Base-by-base conservation (phyloP, 192 early-diverging fungal species). In the Dimargaris cristalligena region DNA sequence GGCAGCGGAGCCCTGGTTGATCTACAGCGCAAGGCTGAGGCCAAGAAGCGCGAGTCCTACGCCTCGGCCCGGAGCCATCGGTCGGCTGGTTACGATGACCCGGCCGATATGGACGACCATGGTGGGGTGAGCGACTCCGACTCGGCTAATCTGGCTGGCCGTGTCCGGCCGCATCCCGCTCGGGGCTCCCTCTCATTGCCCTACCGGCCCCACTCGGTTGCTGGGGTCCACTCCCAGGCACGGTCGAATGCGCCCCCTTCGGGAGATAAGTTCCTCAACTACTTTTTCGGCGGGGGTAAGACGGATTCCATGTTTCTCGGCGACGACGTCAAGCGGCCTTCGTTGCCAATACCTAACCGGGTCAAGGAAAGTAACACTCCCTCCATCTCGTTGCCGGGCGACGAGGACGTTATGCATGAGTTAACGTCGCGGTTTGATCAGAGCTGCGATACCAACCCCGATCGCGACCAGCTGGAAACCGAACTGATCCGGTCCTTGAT, bases 401-500 rank as follows among this genome's bases (percentile, higher is more conserved):
- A n/a, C n/a, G n/a, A n/a, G n/a, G n/a, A 4, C 28, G 29, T 20
- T 30, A 31, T 20, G 29, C 52, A 30, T 9, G 9, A n/a, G 52
- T 29, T 54, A 54, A 6, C 52, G 11, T 25, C 55, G 6, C 55
- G 18, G 22, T 35, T 57, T 16, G 55, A 57, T n/a, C 55, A 34
- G 33, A 1, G 18, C 14, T 35, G 33, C 14, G 34, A 34, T 1
- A 20, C 38, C 6, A 64, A 61, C n/a, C 71, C 71, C 20, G 67
- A 81, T 55, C 75, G 82, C 31, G 87, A 89, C 60, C 83, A 87
- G 62, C 69, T 87, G 71, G 87, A 89, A 67, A 80, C 80, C 2
- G 78, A 83, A 57, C 71, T 89, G 29, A 89, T 89, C 60, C 84
- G 87, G 41, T 85, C 84, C 0, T 69, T 89, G 32, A 89, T 89